These are phyloP conservation scores for Gossypium anomalum DNA, from an alignment of 345 rosid genomes.

Conservation along the genomic window DNA sequence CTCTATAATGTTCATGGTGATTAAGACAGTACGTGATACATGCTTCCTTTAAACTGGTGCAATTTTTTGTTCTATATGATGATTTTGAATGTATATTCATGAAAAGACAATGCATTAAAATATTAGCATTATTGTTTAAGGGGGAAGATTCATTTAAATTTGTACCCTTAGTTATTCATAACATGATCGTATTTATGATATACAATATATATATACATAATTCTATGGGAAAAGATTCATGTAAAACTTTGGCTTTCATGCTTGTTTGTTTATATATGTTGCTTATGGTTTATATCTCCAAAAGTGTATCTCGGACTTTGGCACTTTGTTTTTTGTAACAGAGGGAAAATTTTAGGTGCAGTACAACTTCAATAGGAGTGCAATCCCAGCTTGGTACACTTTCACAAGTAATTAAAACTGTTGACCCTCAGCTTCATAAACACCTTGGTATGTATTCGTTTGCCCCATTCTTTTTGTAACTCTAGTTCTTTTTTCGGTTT, in stretches of 20 bases:
- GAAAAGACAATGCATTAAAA: not conserved
- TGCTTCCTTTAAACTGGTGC: not conserved
- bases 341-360: conserved; percentile 89
- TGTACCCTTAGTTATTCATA: not conserved
- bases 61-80: conserved; percentile 5
- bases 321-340: conserved; percentile 30
- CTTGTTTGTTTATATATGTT: conserved; percentile 3
- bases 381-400: conserved; percentile 79
- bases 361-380: conserved; percentile 73
- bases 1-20: not conserved
- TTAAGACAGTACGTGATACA: not conserved
- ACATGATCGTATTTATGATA: not conserved
- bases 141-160: not conserved
- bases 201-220: not conserved
- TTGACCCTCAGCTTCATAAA: conserved; percentile 91
- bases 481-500: conserved; percentile 12
- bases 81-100: conserved; percentile 2
- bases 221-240: not conserved
- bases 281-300: conserved; percentile 9
- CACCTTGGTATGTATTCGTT: conserved; percentile 58
- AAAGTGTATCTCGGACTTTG: not conserved
- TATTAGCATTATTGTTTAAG: not conserved
- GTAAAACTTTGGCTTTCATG: not conserved
- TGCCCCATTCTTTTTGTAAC: conserved; percentile 4
- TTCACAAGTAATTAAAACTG: conserved; percentile 76